A percentile compares a stretch with the other conserved stretches of the same genome.
phyloP scores from a whole-genome alignment of 768 basidiomycete genomes.

The Leccinum subgranulosum region DNA sequence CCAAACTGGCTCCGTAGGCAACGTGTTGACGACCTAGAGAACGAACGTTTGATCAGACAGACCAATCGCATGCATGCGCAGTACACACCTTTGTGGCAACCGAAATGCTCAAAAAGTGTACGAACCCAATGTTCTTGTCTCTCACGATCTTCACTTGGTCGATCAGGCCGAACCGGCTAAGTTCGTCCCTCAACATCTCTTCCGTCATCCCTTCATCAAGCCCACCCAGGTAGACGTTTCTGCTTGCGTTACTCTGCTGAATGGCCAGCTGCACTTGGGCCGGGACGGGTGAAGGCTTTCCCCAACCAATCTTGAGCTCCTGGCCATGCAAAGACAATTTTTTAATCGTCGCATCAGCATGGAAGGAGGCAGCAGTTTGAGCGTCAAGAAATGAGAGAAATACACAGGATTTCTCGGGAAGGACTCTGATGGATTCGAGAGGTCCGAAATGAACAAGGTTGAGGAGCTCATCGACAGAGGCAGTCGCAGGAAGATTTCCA shows the following conservation, averaged over 20 bases:
- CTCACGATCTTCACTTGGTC: constrained; percentile 99
- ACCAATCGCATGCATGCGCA: background rate
- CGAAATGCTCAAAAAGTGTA: constrained; percentile 95
- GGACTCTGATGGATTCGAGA: constrained; percentile 88
- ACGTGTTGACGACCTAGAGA: constrained; percentile 81
- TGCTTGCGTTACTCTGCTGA: constrained; percentile 85
- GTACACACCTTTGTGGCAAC: constrained; percentile 85
- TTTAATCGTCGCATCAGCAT: constrained; percentile 94
- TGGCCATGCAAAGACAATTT: constrained; percentile 91
- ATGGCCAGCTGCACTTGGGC: constrained; percentile 85
- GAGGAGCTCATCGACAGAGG: constrained; percentile 95
- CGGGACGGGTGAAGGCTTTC: constrained; percentile 88
- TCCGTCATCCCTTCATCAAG: constrained; percentile 89
- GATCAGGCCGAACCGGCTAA: constrained; percentile 90
- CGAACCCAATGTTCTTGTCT: constrained; percentile 99
- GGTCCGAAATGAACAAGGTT: constrained; percentile 98
- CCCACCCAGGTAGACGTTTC: constrained; percentile 96
- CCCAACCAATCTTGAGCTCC: constrained; percentile 99
- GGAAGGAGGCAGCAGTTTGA: constrained; percentile 91
- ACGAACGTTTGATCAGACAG: constrained; percentile 1
- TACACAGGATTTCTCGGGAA: constrained; percentile 96
- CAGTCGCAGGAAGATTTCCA: constrained; percentile 91
- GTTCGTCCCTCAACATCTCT: constrained; percentile 86
- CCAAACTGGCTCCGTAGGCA: constrained; percentile 92
- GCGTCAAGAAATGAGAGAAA: constrained; percentile 98